Conservation (phyloP, 345 rosid genomes). For the Anastatica hierochuntica region DNA sequence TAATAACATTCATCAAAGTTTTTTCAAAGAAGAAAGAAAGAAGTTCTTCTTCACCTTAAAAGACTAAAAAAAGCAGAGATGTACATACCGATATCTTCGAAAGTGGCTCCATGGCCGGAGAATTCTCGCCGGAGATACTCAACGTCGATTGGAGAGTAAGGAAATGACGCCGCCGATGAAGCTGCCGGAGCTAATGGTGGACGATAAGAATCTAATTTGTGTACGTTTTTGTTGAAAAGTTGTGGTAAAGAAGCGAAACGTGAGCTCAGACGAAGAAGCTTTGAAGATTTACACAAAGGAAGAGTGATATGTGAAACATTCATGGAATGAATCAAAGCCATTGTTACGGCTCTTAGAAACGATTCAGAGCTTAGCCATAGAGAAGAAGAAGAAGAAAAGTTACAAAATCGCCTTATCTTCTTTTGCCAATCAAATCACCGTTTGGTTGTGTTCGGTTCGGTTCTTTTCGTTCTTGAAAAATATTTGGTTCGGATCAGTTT, state of each 20-base stretch:
- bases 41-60: too few species aligned
- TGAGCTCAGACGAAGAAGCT: constrained; percentile 3
- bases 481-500: too few species aligned
- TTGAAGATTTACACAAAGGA: constrained; percentile 3
- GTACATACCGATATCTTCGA: constrained; percentile 39
- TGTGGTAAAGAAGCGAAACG: constrained; percentile 10
- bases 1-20: constrained; percentile 2
- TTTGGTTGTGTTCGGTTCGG: too few species aligned
- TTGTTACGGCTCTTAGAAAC: constrained; percentile 1
- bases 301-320: background rate
- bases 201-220: background rate
- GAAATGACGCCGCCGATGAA: constrained; percentile 44
- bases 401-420: constrained; percentile 20
- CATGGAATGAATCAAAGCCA: constrained; percentile 14
- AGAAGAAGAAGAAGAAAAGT: background rate
- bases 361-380: background rate
- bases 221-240: background rate
- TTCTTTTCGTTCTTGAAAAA: too few species aligned
- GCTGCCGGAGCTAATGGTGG: constrained; percentile 17
- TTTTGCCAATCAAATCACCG: too few species aligned
- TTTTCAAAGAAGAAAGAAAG: too few species aligned
- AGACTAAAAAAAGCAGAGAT: background rate
- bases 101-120: constrained; percentile 72
- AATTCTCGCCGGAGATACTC: constrained; percentile 62
- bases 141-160: constrained; percentile 41